Conservation (phyloP, 257 asterid genomes). For the Nicotiana otophora region DNA sequence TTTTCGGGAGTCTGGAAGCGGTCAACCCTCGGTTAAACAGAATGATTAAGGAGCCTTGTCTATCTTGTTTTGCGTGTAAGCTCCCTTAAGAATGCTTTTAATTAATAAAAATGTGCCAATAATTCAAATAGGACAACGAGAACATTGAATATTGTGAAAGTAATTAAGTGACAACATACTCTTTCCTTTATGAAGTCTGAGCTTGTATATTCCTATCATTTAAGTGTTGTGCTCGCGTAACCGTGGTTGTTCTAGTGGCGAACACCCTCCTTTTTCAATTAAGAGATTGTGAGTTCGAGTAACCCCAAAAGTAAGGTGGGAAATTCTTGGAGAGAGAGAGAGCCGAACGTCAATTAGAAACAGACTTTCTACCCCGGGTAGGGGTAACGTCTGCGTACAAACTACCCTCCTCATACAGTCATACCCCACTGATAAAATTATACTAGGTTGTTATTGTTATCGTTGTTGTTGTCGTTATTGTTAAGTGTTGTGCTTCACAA, state of each 20-base stretch:
- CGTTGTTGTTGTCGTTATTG: too few species aligned
- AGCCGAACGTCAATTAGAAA: too few species aligned
- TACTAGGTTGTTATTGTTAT: too few species aligned
- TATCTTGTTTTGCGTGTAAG: not conserved
- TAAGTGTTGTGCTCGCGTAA: not conserved
- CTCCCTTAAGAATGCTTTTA: not conserved
- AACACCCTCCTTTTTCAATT: too few species aligned
- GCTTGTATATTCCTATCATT: not conserved
- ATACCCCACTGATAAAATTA: too few species aligned
- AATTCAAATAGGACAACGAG: not conserved
- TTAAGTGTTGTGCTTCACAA: not conserved
- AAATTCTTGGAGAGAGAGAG: too few species aligned
- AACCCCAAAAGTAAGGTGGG: too few species aligned
- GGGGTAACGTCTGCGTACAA: too few species aligned
- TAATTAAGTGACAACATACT: not conserved
- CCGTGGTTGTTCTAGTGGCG: too few species aligned
- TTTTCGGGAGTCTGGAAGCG: not conserved
- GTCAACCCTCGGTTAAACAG: not conserved
- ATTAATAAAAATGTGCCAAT: not conserved
- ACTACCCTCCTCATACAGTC: too few species aligned
- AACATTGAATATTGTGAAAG: not conserved
- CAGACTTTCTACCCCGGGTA: too few species aligned
- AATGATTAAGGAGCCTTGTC: not conserved
- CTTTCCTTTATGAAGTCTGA: not conserved
- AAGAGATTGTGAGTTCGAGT: too few species aligned